Base-by-base conservation (phyloP, 1,284 basidiomycete species). In the Marasmius tenuissimus region DNA sequence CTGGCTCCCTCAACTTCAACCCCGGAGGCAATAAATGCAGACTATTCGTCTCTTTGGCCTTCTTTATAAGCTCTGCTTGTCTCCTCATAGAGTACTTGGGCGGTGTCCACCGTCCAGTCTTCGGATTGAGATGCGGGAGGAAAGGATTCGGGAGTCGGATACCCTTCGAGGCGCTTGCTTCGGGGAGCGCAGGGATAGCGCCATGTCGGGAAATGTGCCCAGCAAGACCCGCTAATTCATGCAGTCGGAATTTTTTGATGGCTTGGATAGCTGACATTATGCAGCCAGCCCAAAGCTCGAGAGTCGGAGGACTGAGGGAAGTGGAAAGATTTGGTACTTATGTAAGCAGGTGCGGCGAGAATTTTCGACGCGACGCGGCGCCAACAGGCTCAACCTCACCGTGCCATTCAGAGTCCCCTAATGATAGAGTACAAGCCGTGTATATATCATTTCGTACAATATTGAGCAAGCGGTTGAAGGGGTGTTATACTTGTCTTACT, bases 1-100 rank as follows among this genome's bases (percentile, higher is more conserved):
- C 54, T 14, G 63, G 61, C 12, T 67, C 66, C 35, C 65, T 69
- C 38, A 76, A 72, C 76, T 91, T 92, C 0, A 81, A 84, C 0
- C 91, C 83, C 4, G 86, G 82, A 0, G 91, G 91, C 3, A 92
- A 78, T 7, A 90, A 72, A 51, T 85, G 78, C 42, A 89, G 70
- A 45, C 77, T 78, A 34, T 80, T 81, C 37, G 77, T 76, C 33
- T 73, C 76, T 61, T 84, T 83, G 2, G 91, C 91, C 58, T 80
- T 79, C 75, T 92, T 92, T 51, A 93, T 77, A 42, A 93, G 78
- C 37, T 91, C 87, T n/a, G 88, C 88, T 72, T 93, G 91, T 38
- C 85, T 83, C 20, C 91, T 83, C 22, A 89, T 73, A 6, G 91
- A 92, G 67, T 89, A 89, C 63, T 82, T 84, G 16, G 91, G 79